Base-by-base conservation (phyloP, 2,329 filamentous ascomycete genomes). In the Colletotrichum liaoningense region DNA sequence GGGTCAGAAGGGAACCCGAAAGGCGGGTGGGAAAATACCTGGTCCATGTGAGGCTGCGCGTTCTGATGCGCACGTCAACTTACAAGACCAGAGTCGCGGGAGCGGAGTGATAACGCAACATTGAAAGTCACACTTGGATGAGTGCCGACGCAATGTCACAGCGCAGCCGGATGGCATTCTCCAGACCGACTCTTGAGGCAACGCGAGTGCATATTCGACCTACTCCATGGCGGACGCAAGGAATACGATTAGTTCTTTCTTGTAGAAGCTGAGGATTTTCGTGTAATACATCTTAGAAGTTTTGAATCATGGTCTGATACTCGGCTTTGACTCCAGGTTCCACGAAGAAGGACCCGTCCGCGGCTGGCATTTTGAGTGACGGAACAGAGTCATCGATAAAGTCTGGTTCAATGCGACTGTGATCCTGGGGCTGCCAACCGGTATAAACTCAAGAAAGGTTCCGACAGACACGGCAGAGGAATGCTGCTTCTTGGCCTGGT, bases 381-480 rank as follows among this genome's bases (percentile, higher is more conserved):
- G 60, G 64, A 65, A 70, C 59, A 56, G 14, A 8, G 5, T 46
- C 33, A 52, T 55, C 38, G 16, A 12, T 35, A 14, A 56, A 56
- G 24, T 52, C 26, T 60, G 70, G 70, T 30, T 64, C 70, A 42
- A 70, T 70, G 28, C 16, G 22, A 73, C 60, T 14, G 33, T 60
- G 46, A 73, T 46, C 66, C 54, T 35, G 66, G 70, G 63, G 42
- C 14, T 22, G 16, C 11, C 42, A 33, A 62, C 55, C 60, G n/a
- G 33, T 54, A 26, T 46, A 38, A 55, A 57, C 42, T 69, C 65
- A 63, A 54, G 52, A 59, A 38, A 57, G 49, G 59, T 59, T n/a
- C 42, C 49, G 58, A 42, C 58, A 66, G 66, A 67, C 69, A 72
- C 58, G 69, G 69, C 69, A 69, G 35, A 69, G 65, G 28, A 35